Conservation (phyloP, 2,329 filamentous ascomycete species). For the Mariannaea sp. region DNA sequence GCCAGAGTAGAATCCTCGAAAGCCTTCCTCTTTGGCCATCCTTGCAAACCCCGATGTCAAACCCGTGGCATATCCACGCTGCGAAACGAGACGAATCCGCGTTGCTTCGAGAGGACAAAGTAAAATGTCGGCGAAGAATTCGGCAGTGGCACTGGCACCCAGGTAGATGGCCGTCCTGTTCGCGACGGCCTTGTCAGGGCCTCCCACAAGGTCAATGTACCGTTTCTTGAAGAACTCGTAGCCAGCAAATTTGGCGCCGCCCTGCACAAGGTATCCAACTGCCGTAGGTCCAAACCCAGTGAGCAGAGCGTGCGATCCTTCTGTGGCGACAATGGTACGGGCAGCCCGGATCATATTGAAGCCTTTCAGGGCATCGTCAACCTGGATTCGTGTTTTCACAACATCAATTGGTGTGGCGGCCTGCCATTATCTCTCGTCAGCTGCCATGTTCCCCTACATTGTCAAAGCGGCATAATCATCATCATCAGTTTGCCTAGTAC, state of each 20-base stretch:
- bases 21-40: constrained; percentile 75
- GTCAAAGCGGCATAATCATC: too few species aligned
- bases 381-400: constrained; percentile 90
- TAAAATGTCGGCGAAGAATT: constrained; percentile 77
- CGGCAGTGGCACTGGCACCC: constrained; percentile 68
- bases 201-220: constrained; percentile 71
- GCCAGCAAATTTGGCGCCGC: constrained; percentile 88
- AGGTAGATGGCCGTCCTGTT: constrained; percentile 69
- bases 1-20: constrained; percentile 86
- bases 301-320: constrained; percentile 78
- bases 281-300: constrained; percentile 86
- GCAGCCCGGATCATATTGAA: constrained; percentile 80
- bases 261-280: constrained; percentile 87
- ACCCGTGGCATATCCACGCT: constrained; percentile 77
- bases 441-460: not conserved
- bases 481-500: constrained; percentile 33
- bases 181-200: constrained; percentile 50
- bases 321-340: constrained; percentile 75
- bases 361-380: constrained; percentile 85
- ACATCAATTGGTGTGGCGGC: constrained; percentile 65
- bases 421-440: constrained; percentile 40
- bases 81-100: constrained; percentile 77
- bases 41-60: constrained; percentile 74
- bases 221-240: constrained; percentile 96
- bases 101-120: constrained; percentile 90